Conservation (phyloP, 2,329 filamentous ascomycete species). For the Apiospora pterosperma region DNA sequence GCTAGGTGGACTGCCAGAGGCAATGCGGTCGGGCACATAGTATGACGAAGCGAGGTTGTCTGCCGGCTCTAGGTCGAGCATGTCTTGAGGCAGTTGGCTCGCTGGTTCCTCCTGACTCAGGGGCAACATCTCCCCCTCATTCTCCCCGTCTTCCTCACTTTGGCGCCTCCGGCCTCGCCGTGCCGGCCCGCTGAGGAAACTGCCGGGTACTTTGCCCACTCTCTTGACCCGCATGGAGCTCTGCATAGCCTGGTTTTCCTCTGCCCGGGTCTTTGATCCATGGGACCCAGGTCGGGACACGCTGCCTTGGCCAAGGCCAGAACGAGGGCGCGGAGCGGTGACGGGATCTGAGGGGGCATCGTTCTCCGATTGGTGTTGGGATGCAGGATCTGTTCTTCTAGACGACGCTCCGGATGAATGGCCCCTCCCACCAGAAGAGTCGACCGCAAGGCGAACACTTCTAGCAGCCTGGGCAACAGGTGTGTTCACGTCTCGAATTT, state of each 20-base stretch:
- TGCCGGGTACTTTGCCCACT: slow-evolving; percentile 70
- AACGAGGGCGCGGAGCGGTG: slow-evolving; percentile 45
- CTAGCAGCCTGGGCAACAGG: slow-evolving; percentile 45
- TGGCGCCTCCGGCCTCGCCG: slow-evolving; percentile 67
- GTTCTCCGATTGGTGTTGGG: slow-evolving; percentile 36
- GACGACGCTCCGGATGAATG: slow-evolving; percentile 34
- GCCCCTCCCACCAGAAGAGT: slow-evolving; percentile 44
- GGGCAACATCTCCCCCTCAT: slow-evolving; percentile 37
- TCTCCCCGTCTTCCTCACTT: slow-evolving; percentile 63
- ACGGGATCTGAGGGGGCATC: slow-evolving; percentile 46
- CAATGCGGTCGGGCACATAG: slow-evolving; percentile 46
- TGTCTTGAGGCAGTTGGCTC: slow-evolving; percentile 32
- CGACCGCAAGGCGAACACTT: slow-evolving; percentile 52
- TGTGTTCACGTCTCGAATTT: slow-evolving; percentile 47
- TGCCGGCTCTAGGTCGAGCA: slow-evolving; percentile 31
- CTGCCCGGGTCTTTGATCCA: slow-evolving; percentile 46
- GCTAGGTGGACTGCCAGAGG: slow-evolving; percentile 58
- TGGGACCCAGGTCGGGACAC: slow-evolving; percentile 51
- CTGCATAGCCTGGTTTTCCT: slow-evolving; percentile 64
- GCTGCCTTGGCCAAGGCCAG: slow-evolving; percentile 47
- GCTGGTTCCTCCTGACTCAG: slow-evolving; percentile 42
- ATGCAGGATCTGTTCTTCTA: slow-evolving; percentile 27
- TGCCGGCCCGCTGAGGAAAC: slow-evolving; percentile 76
- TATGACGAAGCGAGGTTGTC: slow-evolving; percentile 39
- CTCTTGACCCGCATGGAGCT: slow-evolving; percentile 76